Evolutionary conservation across 129 eudicot genomes (phyloP).

Genomic region (Kitagawia praeruptora): DNA sequence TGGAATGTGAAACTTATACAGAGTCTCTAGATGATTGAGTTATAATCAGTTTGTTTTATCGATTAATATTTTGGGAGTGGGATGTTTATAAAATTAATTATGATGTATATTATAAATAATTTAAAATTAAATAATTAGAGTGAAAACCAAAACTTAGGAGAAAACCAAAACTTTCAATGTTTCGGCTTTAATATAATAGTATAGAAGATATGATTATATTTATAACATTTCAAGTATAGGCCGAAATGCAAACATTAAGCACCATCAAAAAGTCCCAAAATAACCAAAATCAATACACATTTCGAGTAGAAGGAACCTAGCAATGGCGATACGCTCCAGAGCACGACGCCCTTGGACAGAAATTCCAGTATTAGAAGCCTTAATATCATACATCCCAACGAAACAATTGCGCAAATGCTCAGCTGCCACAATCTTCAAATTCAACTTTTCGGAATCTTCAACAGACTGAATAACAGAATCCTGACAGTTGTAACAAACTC

Average conservation of each 20-base stretch:
- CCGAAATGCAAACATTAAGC: not conserved
- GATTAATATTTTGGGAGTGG: no score
- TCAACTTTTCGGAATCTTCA: constrained; percentile 42
- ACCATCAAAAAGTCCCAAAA: not conserved
- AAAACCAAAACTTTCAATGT: no score
- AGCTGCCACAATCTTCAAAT: constrained; percentile 52
- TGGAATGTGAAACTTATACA: no score
- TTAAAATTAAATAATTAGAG: no score
- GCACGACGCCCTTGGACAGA: constrained; percentile 36
- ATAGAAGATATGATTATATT: no score
- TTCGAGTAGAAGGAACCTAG: constrained; percentile 42
- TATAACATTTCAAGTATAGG: not conserved
- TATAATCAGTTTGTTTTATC: no score
- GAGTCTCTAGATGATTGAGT: no score
- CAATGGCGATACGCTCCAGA: constrained; percentile 66
- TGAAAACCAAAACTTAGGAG: no score
- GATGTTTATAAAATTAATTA: no score
- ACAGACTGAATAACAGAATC: constrained; percentile 30
- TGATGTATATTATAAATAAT: no score
- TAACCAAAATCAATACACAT: not conserved
- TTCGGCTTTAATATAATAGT: no score
- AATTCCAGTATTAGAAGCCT: constrained; percentile 42
- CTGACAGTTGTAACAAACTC: constrained; percentile 2
- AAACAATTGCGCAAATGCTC: constrained; percentile 53
- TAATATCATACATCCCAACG: constrained; percentile 59